These are phyloP conservation scores for Cicer pinnatifidum DNA, from an alignment of 306 rosid genomes.

Conservation along the genomic window DNA sequence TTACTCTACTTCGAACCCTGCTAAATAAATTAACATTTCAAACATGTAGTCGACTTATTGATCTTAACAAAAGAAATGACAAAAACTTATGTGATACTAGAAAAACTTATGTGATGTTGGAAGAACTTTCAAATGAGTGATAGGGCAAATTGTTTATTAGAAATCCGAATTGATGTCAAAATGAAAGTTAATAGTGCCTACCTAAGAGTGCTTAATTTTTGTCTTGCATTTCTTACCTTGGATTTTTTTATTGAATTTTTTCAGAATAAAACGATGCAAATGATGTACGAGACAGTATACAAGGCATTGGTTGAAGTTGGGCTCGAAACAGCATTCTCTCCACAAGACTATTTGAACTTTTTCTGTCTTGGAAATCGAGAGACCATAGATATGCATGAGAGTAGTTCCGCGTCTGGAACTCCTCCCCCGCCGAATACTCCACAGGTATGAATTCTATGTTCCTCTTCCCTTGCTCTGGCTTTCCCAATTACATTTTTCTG, in stretches of 20 bases:
- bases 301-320: constrained; percentile 88
- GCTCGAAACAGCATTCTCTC: constrained; percentile 77
- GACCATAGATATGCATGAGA: constrained; percentile 55
- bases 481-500: constrained; percentile 31
- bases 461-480: constrained; percentile 9
- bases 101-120: no score
- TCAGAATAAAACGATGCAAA: constrained; percentile 97
- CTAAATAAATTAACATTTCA: background rate
- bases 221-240: constrained; percentile 32
- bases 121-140: constrained; percentile 1
- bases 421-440: constrained; percentile 76
- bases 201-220: constrained; percentile 2
- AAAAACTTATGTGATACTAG: constrained; percentile 4
- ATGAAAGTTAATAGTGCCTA: background rate
- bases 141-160: background rate
- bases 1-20: constrained; percentile 2
- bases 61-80: constrained; percentile 2
- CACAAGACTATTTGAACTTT: constrained; percentile 93
- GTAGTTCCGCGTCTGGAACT: constrained; percentile 49
- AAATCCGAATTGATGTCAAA: background rate
- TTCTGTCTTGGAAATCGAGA: constrained; percentile 98
- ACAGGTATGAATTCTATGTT: constrained; percentile 59
- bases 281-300: constrained; percentile 92
- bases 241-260: background rate
- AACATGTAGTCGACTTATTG: background rate